Evolutionary conservation across 495 filamentous ascomycete genomes (phyloP).

Genomic region (Clavariopsis aquatica): DNA sequence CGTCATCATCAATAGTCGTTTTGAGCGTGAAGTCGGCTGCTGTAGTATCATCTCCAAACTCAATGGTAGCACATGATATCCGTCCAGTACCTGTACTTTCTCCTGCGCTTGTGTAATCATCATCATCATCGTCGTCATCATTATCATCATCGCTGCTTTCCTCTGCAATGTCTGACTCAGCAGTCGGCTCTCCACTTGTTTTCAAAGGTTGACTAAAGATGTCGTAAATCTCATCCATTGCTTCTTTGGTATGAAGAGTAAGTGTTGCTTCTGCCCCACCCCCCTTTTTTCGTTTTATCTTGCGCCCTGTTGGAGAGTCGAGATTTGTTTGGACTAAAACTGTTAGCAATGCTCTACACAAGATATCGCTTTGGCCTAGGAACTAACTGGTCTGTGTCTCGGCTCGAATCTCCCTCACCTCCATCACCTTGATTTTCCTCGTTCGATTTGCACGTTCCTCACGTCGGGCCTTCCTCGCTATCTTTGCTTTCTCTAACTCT

Average conservation of each 20-base stretch:
- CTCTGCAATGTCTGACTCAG: conserved; percentile 46
- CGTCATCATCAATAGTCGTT: conserved; percentile 40
- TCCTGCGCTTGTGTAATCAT: conserved; percentile 77
- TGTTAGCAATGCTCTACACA: conserved; percentile 15
- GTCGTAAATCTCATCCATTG: conserved; percentile 95
- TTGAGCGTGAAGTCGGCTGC: conserved; percentile 50
- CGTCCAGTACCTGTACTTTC: conserved; percentile 79
- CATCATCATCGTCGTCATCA: no score
- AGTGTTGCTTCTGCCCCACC: conserved; percentile 75
- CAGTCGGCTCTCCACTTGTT: conserved; percentile 39
- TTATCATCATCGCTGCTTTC: conserved; percentile 65
- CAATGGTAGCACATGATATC: conserved; percentile 61
- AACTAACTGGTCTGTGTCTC: conserved; percentile 81
- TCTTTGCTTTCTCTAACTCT: conserved; percentile 37
- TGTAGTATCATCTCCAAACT: conserved; percentile 64
- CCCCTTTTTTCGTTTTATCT: conserved; percentile 71
- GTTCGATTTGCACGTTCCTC: conserved; percentile 49
- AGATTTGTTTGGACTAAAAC: conserved; percentile 82
- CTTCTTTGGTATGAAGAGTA: conserved; percentile 93
- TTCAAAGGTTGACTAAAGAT: conserved; percentile 92
- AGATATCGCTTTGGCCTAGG: neutral
- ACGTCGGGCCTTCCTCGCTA: conserved; percentile 41
- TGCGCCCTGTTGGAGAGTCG: conserved; percentile 77
- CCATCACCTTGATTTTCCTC: conserved; percentile 71
- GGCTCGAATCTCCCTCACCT: conserved; percentile 58